Percentiles rank a stretch among this genome's conserved stretches.
phyloP scores from a whole-genome alignment of 768 basidiomycete species.

The Tricholoma furcatifolium region DNA sequence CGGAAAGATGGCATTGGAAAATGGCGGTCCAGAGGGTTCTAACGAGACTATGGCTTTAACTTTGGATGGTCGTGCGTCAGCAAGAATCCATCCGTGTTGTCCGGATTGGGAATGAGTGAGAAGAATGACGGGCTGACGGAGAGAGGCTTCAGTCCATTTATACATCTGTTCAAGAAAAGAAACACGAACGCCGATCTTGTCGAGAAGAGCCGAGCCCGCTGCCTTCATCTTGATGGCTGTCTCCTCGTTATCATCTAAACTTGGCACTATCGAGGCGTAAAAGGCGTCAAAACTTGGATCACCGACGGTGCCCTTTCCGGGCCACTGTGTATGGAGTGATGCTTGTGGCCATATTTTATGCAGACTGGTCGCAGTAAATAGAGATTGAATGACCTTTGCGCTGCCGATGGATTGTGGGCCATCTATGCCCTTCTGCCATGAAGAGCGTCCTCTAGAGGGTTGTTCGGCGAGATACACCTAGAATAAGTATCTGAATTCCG shows the following conservation, averaged over 20 bases:
- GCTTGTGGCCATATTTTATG: conserved; percentile 45
- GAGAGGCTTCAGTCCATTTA: neutral
- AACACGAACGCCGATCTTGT: conserved; percentile 42
- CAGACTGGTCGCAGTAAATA: conserved; percentile 38
- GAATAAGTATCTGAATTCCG: conserved; percentile 14
- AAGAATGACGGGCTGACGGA: conserved; percentile 39
- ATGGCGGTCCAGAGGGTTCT: conserved; percentile 51
- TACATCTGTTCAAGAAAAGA: neutral
- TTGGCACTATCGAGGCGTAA: conserved; percentile 40
- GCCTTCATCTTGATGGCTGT: conserved; percentile 34
- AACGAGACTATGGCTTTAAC: conserved; percentile 46
- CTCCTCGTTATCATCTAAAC: conserved; percentile 34
- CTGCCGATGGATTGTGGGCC: conserved; percentile 29
- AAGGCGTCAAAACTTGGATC: conserved; percentile 44
- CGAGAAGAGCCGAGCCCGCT: conserved; percentile 39
- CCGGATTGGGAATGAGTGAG: conserved; percentile 52
- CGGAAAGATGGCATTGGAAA: too few relatives aligned
- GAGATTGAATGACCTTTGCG: conserved; percentile 30
- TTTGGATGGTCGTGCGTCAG: conserved; percentile 39
- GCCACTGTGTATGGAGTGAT: conserved; percentile 47
- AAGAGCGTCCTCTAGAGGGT: conserved; percentile 41
- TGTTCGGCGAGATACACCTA: conserved; percentile 43
- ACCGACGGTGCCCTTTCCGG: conserved; percentile 43
- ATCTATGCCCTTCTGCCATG: conserved; percentile 37
- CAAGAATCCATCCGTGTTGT: conserved; percentile 46